These are phyloP conservation scores for Adiantum capillusveneris DNA, from an alignment of 75 land plant genomes.

Conservation along the genomic window DNA sequence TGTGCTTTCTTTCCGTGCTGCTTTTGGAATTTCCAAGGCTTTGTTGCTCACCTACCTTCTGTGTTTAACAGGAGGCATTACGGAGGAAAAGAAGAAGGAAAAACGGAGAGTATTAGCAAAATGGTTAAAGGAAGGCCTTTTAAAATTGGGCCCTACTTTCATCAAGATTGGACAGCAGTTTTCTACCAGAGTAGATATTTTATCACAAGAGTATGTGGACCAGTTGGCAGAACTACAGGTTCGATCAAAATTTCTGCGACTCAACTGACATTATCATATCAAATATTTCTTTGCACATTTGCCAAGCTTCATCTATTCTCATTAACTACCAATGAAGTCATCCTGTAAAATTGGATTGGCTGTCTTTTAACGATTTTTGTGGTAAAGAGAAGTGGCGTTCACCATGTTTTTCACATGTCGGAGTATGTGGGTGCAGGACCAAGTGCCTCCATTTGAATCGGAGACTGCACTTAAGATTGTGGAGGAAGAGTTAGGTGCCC, in stretches of 20 bases:
- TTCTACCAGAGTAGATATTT: conserved; percentile 98
- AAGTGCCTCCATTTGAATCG: conserved; percentile 99
- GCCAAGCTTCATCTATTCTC: too few species aligned
- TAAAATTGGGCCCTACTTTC: conserved; percentile 94
- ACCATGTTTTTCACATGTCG: neutral
- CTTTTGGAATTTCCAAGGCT: too few species aligned
- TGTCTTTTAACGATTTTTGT: neutral
- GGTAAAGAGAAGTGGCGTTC: neutral
- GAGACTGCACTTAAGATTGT: conserved; percentile 73
- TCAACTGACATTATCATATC: neutral
- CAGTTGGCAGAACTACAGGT: conserved; percentile 99
- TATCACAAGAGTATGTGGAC: conserved; percentile 96
- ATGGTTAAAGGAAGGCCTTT: conserved; percentile 90
- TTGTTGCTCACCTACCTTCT: too few species aligned
- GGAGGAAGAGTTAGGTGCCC: conserved; percentile 82
- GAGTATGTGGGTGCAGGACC: conserved; percentile 56
- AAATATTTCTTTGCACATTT: neutral
- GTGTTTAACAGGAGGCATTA: conserved; percentile 68
- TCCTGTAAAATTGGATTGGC: too few species aligned
- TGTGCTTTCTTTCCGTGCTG: neutral
- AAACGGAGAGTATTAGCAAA: conserved; percentile 78
- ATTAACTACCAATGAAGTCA: too few species aligned
- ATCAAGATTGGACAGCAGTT: conserved; percentile 99
- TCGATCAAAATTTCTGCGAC: too few species aligned
- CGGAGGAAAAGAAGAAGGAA: conserved; percentile 67